Conservation (phyloP, 768 basidiomycete species). For the Coprinopsis strossmayeri region DNA sequence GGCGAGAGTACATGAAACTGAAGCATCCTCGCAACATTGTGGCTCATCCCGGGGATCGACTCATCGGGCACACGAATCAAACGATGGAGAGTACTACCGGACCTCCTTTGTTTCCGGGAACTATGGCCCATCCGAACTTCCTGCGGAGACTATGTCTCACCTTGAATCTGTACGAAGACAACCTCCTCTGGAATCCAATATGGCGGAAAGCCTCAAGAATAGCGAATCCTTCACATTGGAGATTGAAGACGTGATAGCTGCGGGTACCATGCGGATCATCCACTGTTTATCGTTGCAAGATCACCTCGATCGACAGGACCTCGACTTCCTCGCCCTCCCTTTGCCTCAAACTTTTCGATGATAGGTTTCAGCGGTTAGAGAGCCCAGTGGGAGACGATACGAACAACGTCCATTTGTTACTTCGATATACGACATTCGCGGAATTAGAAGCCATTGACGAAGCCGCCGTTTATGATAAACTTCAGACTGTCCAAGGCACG, state of each 20-base stretch:
- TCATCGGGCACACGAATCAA: constrained; percentile 11
- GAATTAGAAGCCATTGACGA: constrained; percentile 17
- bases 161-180: too few species aligned
- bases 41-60: constrained; percentile 13
- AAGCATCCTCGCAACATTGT: constrained; percentile 12
- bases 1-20: constrained; percentile 15
- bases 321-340: constrained; percentile 11
- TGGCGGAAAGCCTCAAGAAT: too few species aligned
- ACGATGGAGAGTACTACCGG: too few species aligned
- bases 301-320: constrained; percentile 16
- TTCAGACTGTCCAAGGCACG: constrained; percentile 18
- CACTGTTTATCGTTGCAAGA: constrained; percentile 13
- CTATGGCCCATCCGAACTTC: constrained; percentile 12
- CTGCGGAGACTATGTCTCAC: constrained; percentile 10
- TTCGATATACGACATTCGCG: too few species aligned
- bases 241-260: constrained; percentile 10
- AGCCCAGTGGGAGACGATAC: too few species aligned
- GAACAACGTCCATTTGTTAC: too few species aligned
- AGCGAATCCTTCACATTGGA: too few species aligned
- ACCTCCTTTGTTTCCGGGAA: constrained; percentile 11
- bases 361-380: constrained; percentile 16
- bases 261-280: constrained; percentile 8
- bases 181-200: too few species aligned
- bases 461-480: constrained; percentile 18
- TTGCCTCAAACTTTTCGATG: constrained; percentile 18